Base-by-base conservation (phyloP, 805 yeast species). In the Saturnispora zaruensis region DNA sequence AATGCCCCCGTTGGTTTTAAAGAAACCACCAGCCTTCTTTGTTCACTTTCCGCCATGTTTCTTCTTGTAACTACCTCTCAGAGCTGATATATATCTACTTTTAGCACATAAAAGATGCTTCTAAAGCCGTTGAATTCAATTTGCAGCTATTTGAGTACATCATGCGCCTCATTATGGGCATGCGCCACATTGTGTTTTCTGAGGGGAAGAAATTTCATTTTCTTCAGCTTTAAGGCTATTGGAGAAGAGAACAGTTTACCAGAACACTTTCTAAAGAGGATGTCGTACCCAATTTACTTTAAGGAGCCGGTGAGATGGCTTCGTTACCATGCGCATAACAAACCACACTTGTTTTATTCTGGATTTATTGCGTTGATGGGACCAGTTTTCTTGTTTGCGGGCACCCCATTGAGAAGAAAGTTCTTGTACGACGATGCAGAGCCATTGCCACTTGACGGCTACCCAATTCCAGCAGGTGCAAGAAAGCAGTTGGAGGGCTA, bases 241-340 rank as follows among this genome's bases (percentile, higher is more conserved):
- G 11, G 32, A 28, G 32, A 28, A 28, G 32, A 28, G n/a, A 28
- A 28, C 32, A 11, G 14, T 11, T 5, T 9, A 28, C 13, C 13
- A 11, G 32, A 28, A 28, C 14, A 28, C 38, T 34, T 18, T 11
- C 13, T 1, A 34, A 11, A 32, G 16, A n/a, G 21, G 28, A 57
- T 60, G 64, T 58, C 61, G 14, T 63, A 76, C 62, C 86, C 86
- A 45, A 65, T 76, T 44, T 80, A 79, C 62, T 80, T 65, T 67
- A 77, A 76, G 59, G 77, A 79, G 59, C 87, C 87, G 50, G 59
- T 79, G 32, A 79, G 81, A 63, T 81, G 86, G 86, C 66, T 75
- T 56, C 82, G 90, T 64, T 84, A 79, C 68, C 82, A 81, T 58
- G 85, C 90, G 23, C 84, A 84, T 68, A 78, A 77, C 57, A 79